Evolutionary conservation across 495 filamentous ascomycete genomes (phyloP).

Genomic region (Apodospora peruviana): DNA sequence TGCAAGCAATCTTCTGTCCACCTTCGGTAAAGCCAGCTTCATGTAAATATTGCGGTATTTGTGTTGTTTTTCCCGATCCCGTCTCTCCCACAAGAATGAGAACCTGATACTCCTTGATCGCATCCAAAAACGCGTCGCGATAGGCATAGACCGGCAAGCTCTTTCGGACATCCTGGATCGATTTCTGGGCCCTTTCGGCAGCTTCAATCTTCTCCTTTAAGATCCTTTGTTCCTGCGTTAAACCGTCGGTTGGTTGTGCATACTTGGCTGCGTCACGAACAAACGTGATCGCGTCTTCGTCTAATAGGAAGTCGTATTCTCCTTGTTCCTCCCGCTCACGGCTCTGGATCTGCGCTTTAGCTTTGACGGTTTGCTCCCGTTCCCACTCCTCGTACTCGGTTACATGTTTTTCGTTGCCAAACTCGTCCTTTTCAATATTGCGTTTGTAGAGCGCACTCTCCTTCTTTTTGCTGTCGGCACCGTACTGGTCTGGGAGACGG

Average conservation of each 20-base stretch:
- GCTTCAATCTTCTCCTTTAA: slow-evolving; percentile 76
- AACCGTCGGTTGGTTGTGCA: slow-evolving; percentile 39
- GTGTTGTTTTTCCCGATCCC: slow-evolving; percentile 84
- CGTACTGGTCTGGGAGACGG: slow-evolving; percentile 89
- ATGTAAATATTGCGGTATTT: slow-evolving; percentile 82
- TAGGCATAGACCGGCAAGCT: slow-evolving; percentile 87
- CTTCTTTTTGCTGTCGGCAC: slow-evolving; percentile 84
- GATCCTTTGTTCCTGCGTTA: slow-evolving; percentile 73
- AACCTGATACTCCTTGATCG: slow-evolving; percentile 70
- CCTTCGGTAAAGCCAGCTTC: slow-evolving; percentile 85
- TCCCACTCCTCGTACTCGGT: slow-evolving; percentile 98
- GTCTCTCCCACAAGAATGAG: slow-evolving; percentile 86
- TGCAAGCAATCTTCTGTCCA: slow-evolving; percentile 66
- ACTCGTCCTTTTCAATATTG: slow-evolving; percentile 83
- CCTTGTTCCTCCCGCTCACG: slow-evolving; percentile 72
- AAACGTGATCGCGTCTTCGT: slow-evolving; percentile 85
- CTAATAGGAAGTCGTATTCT: slow-evolving; percentile 92
- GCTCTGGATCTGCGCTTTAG: slow-evolving; percentile 76
- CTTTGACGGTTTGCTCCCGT: slow-evolving; percentile 81
- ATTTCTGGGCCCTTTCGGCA: slow-evolving; percentile 76
- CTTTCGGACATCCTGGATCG: slow-evolving; percentile 88
- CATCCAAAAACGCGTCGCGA: slow-evolving; percentile 62
- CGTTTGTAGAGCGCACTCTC: slow-evolving; percentile 86
- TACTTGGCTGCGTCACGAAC: slow-evolving; percentile 69
- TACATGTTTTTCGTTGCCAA: slow-evolving; percentile 81